Evolutionary conservation across 169 alveolate species (phyloP).

Genomic region (Perkinsus chesapeaki): DNA sequence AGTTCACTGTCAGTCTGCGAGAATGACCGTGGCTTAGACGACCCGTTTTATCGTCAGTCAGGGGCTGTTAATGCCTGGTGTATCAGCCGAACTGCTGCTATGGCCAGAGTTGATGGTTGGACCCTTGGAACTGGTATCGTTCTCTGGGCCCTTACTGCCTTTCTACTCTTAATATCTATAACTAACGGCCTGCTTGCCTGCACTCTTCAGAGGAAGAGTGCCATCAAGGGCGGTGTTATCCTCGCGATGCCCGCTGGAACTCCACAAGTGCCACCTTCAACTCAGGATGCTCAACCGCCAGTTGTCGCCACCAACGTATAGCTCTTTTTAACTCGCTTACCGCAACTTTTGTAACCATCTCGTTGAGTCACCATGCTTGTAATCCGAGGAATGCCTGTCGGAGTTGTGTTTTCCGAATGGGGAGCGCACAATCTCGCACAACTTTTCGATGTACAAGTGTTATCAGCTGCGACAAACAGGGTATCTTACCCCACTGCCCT

Average conservation of each 20-base stretch:
- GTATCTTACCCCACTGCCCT: too few species aligned
- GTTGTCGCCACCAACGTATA: not conserved
- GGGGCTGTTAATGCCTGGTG: not conserved
- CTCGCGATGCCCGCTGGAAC: not conserved
- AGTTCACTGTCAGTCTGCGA: too few species aligned
- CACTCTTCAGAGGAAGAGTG: not conserved
- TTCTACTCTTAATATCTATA: not conserved
- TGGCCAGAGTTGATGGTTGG: not conserved
- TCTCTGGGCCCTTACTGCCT: not conserved
- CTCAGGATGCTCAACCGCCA: not conserved
- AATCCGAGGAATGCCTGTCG: too few species aligned
- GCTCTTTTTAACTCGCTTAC: not conserved
- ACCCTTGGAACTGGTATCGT: not conserved
- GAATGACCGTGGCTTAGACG: too few species aligned
- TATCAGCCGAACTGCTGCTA: not conserved
- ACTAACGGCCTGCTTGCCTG: not conserved
- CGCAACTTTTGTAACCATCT: not conserved
- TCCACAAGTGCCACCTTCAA: not conserved
- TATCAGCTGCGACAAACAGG: too few species aligned
- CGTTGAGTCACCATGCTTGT: too few species aligned
- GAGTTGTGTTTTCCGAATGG: too few species aligned
- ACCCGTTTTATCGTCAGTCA: not conserved
- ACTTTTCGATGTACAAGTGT: too few species aligned
- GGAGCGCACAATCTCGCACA: too few species aligned
- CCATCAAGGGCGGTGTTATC: not conserved